Percentiles rank a stretch among this genome's conserved stretches.
phyloP scores from a whole-genome alignment of 331 rosid species.

The Quercus tomentella region DNA sequence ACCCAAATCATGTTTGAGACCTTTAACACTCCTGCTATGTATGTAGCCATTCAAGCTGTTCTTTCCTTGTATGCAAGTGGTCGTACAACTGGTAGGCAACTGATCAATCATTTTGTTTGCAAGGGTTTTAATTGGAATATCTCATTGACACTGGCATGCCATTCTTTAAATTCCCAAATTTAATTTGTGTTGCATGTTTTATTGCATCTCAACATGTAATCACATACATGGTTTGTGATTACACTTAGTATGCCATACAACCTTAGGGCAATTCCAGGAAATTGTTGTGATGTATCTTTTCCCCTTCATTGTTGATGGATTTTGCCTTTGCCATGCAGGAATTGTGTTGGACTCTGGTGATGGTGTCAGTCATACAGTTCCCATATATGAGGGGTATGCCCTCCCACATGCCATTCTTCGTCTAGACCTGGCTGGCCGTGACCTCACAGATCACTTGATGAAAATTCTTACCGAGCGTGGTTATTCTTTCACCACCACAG shows the following conservation, averaged over 20 bases:
- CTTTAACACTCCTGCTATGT: conserved; percentile 95
- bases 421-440: conserved; percentile 97
- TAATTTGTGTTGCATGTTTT: not conserved
- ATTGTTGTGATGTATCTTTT: not conserved
- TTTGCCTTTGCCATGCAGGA: conserved; percentile 43
- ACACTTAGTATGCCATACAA: not conserved
- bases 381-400: conserved; percentile 96
- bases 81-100: conserved; percentile 88
- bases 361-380: conserved; percentile 99
- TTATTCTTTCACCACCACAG: conserved; percentile 90
- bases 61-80: conserved; percentile 98
- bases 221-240: not conserved
- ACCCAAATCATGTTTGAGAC: conserved; percentile 99
- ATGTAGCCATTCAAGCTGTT: conserved; percentile 99
- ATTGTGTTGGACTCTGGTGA: conserved; percentile 98
- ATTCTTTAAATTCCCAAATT: not conserved
- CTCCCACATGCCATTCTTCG: conserved; percentile 99
- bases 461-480: conserved; percentile 97
- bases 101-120: conserved; percentile 6
- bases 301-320: not conserved
- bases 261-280: not conserved
- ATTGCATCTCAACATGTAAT: not conserved
- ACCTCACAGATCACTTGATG: conserved; percentile 94
- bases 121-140: conserved; percentile 11
- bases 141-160: not conserved